Evolutionary conservation across 768 basidiomycete species (phyloP).

Genomic region (Asterophora lycoperdoides): DNA sequence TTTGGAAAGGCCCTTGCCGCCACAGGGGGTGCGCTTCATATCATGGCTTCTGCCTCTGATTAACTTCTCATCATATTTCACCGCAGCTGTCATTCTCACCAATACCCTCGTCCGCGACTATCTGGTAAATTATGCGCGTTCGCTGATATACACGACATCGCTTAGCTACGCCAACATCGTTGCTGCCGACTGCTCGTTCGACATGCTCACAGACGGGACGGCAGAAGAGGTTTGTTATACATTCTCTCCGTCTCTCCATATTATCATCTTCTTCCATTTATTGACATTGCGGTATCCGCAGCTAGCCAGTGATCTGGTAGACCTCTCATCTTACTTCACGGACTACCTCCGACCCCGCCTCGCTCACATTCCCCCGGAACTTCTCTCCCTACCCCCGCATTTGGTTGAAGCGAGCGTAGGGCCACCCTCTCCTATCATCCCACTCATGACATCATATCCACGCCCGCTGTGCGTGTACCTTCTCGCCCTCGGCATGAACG

Average conservation of each 20-base stretch:
- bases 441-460: conserved; percentile 73
- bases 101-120: conserved; percentile 73
- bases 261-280: background rate
- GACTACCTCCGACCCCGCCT: conserved; percentile 28
- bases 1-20: conserved; percentile 91
- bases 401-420: background rate
- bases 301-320: conserved; percentile 37
- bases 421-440: conserved; percentile 72
- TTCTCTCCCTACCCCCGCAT: conserved; percentile 27
- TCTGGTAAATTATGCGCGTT: conserved; percentile 86
- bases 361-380: conserved; percentile 27
- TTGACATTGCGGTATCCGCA: conserved; percentile 9
- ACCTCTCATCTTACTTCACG: conserved; percentile 41
- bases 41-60: background rate
- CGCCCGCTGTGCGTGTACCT: conserved; percentile 74
- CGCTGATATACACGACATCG: conserved; percentile 89
- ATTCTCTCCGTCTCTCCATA: background rate
- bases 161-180: conserved; percentile 73
- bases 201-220: conserved; percentile 66
- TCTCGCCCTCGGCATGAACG: conserved; percentile 49
- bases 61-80: background rate
- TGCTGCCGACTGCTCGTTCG: conserved; percentile 73
- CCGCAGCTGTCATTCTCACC: conserved; percentile 69
- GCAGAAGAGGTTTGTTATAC: conserved; percentile 47
- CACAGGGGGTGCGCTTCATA: conserved; percentile 65